Base-by-base conservation (phyloP, 495 filamentous ascomycete genomes). In the Penicillium macrosclerotiorum region DNA sequence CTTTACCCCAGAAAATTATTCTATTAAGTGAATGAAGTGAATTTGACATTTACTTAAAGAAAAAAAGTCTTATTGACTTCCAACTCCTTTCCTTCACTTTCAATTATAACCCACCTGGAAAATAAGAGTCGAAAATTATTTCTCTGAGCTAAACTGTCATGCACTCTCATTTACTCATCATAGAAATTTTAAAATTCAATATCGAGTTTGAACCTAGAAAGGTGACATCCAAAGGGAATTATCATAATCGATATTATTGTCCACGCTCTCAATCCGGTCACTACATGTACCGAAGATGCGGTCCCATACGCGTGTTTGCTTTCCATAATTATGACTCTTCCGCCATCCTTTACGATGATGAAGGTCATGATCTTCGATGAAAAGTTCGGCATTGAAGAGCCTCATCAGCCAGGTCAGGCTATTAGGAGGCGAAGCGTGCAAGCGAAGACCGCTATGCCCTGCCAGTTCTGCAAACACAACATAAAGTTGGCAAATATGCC, bases 291-390 rank as follows among this genome's bases (percentile, higher is more conserved):
- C 56, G 32, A 67, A 69, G 3, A 69, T 31, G 6, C 61, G 53
- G 41, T 69, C 65, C 65, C 65, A 67, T 1, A 69, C 53, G 0
- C 63, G 57, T 1, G 61, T 67, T 49, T 69, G 65, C 45, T 69
- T 69, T 14, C 65, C 65, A 40, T 69, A 69, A 25, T 69, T 69
- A 31, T 69, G 51, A 26, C 61, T 69, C 45, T 67, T 65, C 23
- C 55, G 47, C 63, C 64, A 69, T 1, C 65, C 65, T 37, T 65
- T 63, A 27, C 65, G 61, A 41, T 69, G 65, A 42, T 69, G 65
- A 25, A 69, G 47, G 29, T 69, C 65, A 42, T 69, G 65, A n/a
- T 69, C 65, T 30, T 69, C 65, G 30, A 69, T 60, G 2, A 69
- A 61, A 40, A 69, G 57, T 17, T 69, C 61, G 8, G 53, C 49